Conservation (phyloP, 2,329 filamentous ascomycete species). For the Dothistroma pini region DNA sequence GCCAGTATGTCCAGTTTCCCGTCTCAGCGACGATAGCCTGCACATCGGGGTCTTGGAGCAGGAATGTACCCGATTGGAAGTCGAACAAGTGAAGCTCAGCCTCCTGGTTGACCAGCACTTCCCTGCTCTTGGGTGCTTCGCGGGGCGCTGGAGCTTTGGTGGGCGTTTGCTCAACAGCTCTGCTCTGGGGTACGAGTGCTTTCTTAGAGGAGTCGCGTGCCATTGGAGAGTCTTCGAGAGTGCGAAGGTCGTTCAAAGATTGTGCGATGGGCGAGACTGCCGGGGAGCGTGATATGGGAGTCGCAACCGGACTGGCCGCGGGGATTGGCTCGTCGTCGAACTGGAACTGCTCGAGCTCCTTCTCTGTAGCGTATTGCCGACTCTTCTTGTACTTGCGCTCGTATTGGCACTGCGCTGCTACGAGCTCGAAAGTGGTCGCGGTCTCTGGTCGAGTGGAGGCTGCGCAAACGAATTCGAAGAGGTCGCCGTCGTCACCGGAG, state of each 20-base stretch:
- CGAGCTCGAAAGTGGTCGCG: conserved; percentile 74
- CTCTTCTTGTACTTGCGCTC: conserved; percentile 87
- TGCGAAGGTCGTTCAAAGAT: conserved; percentile 29
- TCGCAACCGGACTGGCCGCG: conserved; percentile 55
- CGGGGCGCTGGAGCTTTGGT: conserved; percentile 59
- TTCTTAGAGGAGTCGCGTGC: conserved; percentile 34
- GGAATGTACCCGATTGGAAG: conserved; percentile 79
- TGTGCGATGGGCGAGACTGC: conserved; percentile 29
- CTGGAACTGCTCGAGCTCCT: conserved; percentile 76
- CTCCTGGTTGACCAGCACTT: conserved; percentile 69
- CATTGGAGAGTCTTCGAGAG: conserved; percentile 19
- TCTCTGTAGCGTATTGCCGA: conserved; percentile 73
- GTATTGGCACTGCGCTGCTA: conserved; percentile 92
- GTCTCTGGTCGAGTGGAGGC: conserved; percentile 63
- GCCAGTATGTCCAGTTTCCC: conserved; percentile 92
- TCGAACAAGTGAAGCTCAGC: conserved; percentile 94
- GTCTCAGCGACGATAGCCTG: conserved; percentile 78
- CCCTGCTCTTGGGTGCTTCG: conserved; percentile 62
- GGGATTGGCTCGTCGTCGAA: conserved; percentile 65
- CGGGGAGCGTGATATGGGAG: conserved; percentile 42
- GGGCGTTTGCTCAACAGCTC: conserved; percentile 41
- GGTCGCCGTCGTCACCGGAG: conserved; percentile 86
- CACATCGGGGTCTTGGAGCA: conserved; percentile 71
- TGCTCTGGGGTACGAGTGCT: conserved; percentile 28
- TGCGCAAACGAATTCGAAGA: conserved; percentile 99